Conservation (phyloP, 176 grass and related monocot species). For the Aegilops sharonensis region DNA sequence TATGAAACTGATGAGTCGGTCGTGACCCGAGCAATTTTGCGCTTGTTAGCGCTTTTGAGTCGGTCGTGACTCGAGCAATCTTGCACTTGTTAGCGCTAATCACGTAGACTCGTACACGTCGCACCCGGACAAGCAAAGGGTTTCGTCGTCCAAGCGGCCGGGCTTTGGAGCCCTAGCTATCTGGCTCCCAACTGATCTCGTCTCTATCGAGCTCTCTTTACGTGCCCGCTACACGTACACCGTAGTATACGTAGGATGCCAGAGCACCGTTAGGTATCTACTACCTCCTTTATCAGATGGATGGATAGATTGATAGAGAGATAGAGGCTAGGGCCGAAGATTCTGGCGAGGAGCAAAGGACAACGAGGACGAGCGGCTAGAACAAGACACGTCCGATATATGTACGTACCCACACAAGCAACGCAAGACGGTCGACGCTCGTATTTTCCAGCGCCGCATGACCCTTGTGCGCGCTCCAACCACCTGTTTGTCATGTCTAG, state of each 20-base stretch:
- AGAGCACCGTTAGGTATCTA: not conserved
- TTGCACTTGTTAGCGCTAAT: too few relatives aligned
- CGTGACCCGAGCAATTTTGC: not conserved
- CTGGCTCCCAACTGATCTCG: too few relatives aligned
- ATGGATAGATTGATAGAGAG: too few relatives aligned
- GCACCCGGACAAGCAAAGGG: too few relatives aligned
- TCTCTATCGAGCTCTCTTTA: too few relatives aligned
- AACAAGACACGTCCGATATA: not conserved
- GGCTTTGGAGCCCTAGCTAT: too few relatives aligned
- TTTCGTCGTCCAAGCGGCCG: too few relatives aligned
- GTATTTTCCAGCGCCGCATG: not conserved
- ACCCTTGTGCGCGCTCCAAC: not conserved
- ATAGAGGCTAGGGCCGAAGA: not conserved
- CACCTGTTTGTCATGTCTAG: not conserved
- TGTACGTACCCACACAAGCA: not conserved
- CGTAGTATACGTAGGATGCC: not conserved
- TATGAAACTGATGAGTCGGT: not conserved
- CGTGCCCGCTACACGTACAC: not conserved
- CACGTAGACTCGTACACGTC: too few relatives aligned
- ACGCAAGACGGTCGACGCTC: not conserved
- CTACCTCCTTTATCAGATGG: too few relatives aligned
- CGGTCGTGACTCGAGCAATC: not conserved
- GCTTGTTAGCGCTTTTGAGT: too few relatives aligned
- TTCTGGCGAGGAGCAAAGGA: slow-evolving; percentile 17
- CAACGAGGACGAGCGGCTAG: not conserved